phyloP scores from a whole-genome alignment of 148 eudicot species.

The Rhododendron williamsianum region DNA sequence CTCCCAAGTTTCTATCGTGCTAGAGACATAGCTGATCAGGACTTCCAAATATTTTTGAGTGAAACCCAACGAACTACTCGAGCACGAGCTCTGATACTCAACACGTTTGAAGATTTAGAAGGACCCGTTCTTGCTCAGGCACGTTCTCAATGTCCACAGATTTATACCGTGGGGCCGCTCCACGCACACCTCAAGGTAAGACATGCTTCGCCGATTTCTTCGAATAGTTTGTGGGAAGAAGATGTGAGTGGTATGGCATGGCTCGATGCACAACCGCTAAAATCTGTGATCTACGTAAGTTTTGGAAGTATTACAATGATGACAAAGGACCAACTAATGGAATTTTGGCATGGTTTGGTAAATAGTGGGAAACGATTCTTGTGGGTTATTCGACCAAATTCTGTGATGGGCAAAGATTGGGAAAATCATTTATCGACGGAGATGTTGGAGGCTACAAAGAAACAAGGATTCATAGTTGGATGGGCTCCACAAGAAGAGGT shows the following conservation, averaged over 20 bases:
- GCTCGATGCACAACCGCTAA: not conserved
- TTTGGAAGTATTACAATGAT: not conserved
- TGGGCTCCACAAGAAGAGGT: constrained; percentile 1
- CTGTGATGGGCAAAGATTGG: not conserved
- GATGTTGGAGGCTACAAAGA: not conserved
- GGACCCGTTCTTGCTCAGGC: not conserved
- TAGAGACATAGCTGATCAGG: not conserved
- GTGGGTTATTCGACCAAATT: not conserved
- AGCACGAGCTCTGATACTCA: not conserved
- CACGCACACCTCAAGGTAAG: not conserved
- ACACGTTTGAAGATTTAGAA: not conserved
- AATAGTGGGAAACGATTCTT: not conserved
- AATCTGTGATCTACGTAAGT: not conserved
- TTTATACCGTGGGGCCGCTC: not conserved
- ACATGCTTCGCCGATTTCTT: not conserved
- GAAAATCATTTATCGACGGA: not conserved
- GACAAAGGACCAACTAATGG: not conserved
- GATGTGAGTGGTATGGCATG: not conserved
- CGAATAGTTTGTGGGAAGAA: not conserved
- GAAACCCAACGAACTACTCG: too few species aligned
- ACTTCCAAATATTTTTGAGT: too few species aligned
- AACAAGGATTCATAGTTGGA: not conserved
- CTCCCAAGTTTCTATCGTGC: not conserved
- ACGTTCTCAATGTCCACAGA: not conserved
- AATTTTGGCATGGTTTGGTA: not conserved